These are phyloP conservation scores for Wallemia ichthyophaga DNA, from an alignment of 1,284 basidiomycete genomes.

Conservation along the genomic window DNA sequence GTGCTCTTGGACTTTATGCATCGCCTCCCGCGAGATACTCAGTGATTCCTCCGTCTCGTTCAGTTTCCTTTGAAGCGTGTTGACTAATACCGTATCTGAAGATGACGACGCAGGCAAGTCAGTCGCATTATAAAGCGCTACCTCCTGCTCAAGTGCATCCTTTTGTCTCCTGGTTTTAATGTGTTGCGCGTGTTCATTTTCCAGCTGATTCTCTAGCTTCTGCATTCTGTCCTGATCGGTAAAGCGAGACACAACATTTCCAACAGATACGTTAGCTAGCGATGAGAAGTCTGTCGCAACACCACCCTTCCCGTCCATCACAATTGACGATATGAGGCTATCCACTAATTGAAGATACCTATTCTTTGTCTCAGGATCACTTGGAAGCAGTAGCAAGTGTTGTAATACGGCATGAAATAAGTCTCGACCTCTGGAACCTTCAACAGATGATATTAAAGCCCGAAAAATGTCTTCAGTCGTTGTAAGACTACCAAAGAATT, in stretches of 20 bases:
- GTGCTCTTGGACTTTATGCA: neutral
- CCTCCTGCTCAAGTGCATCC: neutral
- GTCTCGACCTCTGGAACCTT: conserved; percentile 46
- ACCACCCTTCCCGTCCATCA: conserved; percentile 54
- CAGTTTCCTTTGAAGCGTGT: neutral
- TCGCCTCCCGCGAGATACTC: neutral
- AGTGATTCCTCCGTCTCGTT: neutral
- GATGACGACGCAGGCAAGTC: neutral
- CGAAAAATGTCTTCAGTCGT: conserved; percentile 55
- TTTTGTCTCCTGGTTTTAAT: conserved; percentile 31
- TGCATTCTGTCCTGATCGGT: conserved; percentile 69
- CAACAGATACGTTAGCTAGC: conserved; percentile 64
- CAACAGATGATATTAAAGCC: conserved; percentile 39
- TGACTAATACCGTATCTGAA: neutral
- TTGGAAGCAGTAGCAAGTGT: conserved; percentile 72
- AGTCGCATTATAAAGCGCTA: neutral
- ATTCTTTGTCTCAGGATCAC: conserved; percentile 30
- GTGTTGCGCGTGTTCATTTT: neutral
- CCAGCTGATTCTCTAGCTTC: conserved; percentile 9
- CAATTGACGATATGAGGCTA: conserved; percentile 68
- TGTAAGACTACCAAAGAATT: neutral
- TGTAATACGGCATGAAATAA: conserved; percentile 78
- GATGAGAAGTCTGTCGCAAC: conserved; percentile 41
- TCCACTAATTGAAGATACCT: conserved; percentile 85
- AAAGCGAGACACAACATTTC: conserved; percentile 62